A percentile compares a stretch with the other conserved stretches of the same genome.
These are phyloP conservation scores for Leccinum cinnamomeum DNA, from an alignment of 1,284 basidiomycete species.

Conservation along the genomic window DNA sequence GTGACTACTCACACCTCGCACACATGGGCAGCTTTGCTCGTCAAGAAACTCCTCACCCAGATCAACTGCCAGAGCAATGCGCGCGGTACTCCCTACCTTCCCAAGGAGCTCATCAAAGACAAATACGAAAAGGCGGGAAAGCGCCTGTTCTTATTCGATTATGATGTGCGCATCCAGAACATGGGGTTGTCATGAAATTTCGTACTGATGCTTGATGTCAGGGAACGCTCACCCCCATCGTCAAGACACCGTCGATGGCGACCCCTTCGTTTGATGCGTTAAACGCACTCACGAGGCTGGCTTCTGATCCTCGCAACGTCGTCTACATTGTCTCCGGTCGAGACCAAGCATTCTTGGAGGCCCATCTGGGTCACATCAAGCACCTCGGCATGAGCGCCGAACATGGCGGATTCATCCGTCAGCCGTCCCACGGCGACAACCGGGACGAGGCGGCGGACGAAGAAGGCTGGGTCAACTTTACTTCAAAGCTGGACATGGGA, in stretches of 20 bases:
- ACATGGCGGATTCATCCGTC: constrained; percentile 91
- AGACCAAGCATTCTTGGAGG: constrained; percentile 90
- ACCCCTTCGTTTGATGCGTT: constrained; percentile 79
- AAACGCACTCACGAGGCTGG: constrained; percentile 69
- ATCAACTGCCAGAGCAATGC: constrained; percentile 82
- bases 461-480: constrained; percentile 81
- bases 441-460: constrained; percentile 31
- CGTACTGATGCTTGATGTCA: constrained; percentile 29
- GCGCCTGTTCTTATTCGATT: constrained; percentile 93
- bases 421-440: constrained; percentile 41
- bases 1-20: constrained; percentile 95
- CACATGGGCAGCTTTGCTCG: constrained; percentile 92
- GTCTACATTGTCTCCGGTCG: constrained; percentile 98
- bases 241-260: constrained; percentile 90
- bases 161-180: constrained; percentile 65
- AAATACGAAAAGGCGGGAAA: constrained; percentile 76
- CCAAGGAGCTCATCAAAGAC: constrained; percentile 60
- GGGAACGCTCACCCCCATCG: constrained; percentile 96
- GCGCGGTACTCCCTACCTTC: constrained; percentile 84
- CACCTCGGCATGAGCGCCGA: constrained; percentile 93
- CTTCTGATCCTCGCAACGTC: constrained; percentile 82
- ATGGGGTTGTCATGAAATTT: background rate
- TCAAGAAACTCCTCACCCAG: constrained; percentile 86
- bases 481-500: constrained; percentile 90
- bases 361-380: constrained; percentile 85